phyloP scores from a whole-genome alignment of 2,329 filamentous ascomycete genomes.

The Trichoderma polysporum region DNA sequence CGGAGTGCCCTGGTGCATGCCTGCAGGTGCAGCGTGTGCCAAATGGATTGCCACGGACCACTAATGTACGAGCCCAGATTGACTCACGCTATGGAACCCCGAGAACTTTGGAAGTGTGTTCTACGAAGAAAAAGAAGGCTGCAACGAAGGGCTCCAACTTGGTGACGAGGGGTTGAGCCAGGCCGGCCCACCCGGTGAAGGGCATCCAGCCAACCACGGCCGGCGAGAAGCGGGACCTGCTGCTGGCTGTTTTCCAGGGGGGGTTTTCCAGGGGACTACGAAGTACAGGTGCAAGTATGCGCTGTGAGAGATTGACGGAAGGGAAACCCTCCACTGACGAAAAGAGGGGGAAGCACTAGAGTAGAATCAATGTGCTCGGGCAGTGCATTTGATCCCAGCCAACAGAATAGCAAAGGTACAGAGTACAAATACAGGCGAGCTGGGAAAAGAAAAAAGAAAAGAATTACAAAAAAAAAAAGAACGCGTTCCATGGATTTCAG shows the following conservation, averaged over 20 bases:
- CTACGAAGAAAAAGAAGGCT: constrained; percentile 23
- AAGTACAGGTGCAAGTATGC: too few species aligned
- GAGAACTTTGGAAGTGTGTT: constrained; percentile 11
- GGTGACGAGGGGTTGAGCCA: neutral
- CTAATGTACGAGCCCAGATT: constrained; percentile 15
- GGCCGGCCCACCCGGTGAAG: neutral
- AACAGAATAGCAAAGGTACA: too few species aligned
- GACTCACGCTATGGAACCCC: constrained; percentile 16
- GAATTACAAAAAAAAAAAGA: neutral
- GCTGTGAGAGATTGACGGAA: too few species aligned
- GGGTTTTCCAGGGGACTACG: neutral
- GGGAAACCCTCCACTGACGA: too few species aligned
- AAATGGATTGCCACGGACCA: constrained; percentile 10
- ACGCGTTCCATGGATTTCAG: neutral
- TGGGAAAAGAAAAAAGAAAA: neutral
- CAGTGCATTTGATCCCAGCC: too few species aligned
- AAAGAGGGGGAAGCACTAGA: too few species aligned
- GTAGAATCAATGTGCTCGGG: too few species aligned
- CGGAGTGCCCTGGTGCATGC: constrained; percentile 11
- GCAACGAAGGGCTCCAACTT: constrained; percentile 14
- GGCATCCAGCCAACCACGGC: neutral
- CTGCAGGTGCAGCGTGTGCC: constrained; percentile 12
- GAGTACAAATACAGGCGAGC: too few species aligned
- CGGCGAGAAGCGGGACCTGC: neutral
- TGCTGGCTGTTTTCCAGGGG: too few species aligned